Base-by-base conservation (phyloP, 2,329 filamentous ascomycete species). In the Didymella arachidicola region DNA sequence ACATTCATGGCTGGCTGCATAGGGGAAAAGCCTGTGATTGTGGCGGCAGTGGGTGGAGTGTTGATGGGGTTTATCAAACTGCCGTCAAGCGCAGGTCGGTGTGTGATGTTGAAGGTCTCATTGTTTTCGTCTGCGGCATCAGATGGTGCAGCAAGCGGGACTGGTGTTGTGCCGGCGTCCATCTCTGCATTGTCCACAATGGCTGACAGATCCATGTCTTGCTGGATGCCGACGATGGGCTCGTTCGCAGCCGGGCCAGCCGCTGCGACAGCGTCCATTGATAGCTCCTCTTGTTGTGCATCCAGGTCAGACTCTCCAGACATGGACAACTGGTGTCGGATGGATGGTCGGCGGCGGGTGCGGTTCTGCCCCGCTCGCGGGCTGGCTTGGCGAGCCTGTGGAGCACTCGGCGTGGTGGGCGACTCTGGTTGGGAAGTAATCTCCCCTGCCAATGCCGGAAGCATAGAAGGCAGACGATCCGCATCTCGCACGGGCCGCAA, bases 101-200 rank as follows among this genome's bases (percentile, higher is more conserved):
- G 94, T 7, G 91, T 93, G 69, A 97, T 96, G 79, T 97, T 96
- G 79, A 98, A 97, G 0, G 93, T 92, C 56, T 94, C 93, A 12
- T 74, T 72, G 63, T 70, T 71, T 52, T 91, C 86, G 67, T 96
- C 92, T 68, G 93, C 90, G n/a, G 88, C 86, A 69, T 95, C 92
- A 0, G 93, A 93, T 2, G 90, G 90, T 7, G 92, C 89, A 2
- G 89, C 87, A 60, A 97, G 79, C 29, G 90, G 89, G 32, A 96
- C 86, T 3, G 88, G 85, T 2, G 90, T 86, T 52, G 87, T 88
- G 38, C 84, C 86, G 49, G 82, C 82, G 51, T 92, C 88, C 34
- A 97, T 89, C 66, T 88, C 86, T 61, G 94, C 90, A 30, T 89
- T 86, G 63, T 95, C 91, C 55, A 93, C 91, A 80, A 96, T 93